Evolutionary conservation across 208 protist genomes (phyloP).

Genomic region (Trichomonas gallinae): DNA sequence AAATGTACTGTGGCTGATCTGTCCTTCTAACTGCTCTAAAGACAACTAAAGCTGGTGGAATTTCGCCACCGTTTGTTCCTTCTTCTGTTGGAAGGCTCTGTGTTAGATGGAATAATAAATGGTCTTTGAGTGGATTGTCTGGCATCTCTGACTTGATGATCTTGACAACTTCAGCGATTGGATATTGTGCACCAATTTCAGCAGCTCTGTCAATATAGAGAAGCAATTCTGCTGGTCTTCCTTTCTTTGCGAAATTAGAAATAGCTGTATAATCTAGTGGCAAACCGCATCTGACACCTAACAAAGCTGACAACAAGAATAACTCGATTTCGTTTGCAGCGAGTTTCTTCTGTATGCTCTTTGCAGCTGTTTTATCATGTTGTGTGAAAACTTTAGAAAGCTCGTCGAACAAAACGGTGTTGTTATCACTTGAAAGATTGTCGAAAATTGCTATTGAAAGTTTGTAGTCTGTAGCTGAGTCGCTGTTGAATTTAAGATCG

Average conservation of each 20-base stretch:
- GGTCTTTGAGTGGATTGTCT: neutral
- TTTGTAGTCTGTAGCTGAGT: neutral
- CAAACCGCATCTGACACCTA: neutral
- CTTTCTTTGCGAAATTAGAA: neutral
- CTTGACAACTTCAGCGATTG: neutral
- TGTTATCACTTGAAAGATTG: neutral
- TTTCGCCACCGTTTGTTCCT: neutral
- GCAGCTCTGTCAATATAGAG: neutral
- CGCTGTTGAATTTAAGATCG: neutral
- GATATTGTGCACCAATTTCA: neutral
- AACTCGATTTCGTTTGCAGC: neutral
- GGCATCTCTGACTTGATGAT: neutral
- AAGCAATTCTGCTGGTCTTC: neutral
- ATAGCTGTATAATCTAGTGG: neutral
- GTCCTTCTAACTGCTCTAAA: neutral
- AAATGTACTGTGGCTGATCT: neutral
- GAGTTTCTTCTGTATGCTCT: neutral
- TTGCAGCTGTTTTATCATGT: neutral
- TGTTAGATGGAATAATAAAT: neutral
- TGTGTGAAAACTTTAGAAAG: neutral
- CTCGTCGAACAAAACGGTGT: neutral
- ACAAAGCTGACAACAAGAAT: neutral
- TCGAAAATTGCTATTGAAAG: neutral
- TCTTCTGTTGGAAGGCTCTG: neutral
- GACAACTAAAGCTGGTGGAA: neutral